Conservation (phyloP, 2,329 filamentous ascomycete genomes). For the Cercospora canescens region DNA sequence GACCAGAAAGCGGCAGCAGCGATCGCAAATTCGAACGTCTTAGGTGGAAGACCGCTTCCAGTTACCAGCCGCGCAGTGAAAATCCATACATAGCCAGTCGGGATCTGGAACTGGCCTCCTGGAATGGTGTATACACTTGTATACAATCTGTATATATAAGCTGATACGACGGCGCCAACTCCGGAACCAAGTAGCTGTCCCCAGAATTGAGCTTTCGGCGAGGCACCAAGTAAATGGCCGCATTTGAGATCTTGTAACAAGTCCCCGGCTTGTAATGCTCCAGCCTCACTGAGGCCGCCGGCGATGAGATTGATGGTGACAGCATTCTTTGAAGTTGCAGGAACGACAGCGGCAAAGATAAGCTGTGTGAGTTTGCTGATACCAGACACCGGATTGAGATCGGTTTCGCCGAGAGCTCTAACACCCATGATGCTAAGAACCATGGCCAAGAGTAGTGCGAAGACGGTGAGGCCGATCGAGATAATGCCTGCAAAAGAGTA, state of each 20-base stretch:
- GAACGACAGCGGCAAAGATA: constrained; percentile 88
- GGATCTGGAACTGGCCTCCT: constrained; percentile 86
- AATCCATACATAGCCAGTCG: constrained; percentile 95
- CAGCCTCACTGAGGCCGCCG: constrained; percentile 80
- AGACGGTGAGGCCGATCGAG: constrained; percentile 76
- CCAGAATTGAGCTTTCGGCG: constrained; percentile 93
- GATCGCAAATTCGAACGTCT: constrained; percentile 78
- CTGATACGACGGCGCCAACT: constrained; percentile 81
- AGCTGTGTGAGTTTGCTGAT: constrained; percentile 97
- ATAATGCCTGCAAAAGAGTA: constrained; percentile 82
- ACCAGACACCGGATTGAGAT: constrained; percentile 92
- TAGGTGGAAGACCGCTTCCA: constrained; percentile 79
- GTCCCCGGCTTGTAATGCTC: constrained; percentile 91
- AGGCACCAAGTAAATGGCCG: constrained; percentile 86
- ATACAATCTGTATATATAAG: constrained; percentile 86
- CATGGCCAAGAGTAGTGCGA: constrained; percentile 79
- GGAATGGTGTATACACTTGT: constrained; percentile 87
- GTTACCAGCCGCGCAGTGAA: constrained; percentile 94
- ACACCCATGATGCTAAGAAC: constrained; percentile 65
- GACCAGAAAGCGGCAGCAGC: constrained; percentile 75
- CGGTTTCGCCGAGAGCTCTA: constrained; percentile 73
- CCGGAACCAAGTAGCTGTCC: constrained; percentile 91
- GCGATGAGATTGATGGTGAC: constrained; percentile 95
- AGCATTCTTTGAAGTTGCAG: constrained; percentile 74
- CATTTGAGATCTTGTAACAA: constrained; percentile 98